These are phyloP conservation scores for Cicer cuneatum DNA, from an alignment of 306 rosid species.

Conservation along the genomic window DNA sequence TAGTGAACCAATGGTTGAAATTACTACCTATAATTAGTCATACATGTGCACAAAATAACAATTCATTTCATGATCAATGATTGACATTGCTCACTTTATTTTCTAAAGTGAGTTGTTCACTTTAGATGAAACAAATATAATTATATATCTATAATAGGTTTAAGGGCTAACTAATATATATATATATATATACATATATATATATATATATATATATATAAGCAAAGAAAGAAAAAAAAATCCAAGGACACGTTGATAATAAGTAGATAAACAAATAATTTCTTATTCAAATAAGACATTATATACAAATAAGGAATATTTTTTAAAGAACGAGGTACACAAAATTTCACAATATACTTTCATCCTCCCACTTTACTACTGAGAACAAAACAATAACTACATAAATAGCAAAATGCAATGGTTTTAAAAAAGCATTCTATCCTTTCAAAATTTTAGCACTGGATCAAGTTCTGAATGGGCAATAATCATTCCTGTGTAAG, in stretches of 20 bases:
- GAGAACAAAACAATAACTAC: conserved; percentile 5
- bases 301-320: conserved; percentile 19
- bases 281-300: conserved; percentile 9
- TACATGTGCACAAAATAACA: too few species aligned
- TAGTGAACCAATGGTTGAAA: too few species aligned
- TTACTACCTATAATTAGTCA: too few species aligned
- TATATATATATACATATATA: too few species aligned
- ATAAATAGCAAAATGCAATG: conserved; percentile 11
- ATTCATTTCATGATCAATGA: too few species aligned
- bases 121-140: too few species aligned
- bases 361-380: conserved; percentile 10
- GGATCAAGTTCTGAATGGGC: not conserved
- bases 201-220: too few species aligned
- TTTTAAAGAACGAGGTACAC: not conserved
- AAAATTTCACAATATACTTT: not conserved
- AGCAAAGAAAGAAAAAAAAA: too few species aligned
- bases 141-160: too few species aligned
- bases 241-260: not conserved
- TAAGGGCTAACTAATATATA: too few species aligned
- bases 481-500: conserved; percentile 51
- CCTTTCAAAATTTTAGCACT: conserved; percentile 28
- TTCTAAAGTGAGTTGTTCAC: too few species aligned
- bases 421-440: not conserved
- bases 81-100: too few species aligned
- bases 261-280: conserved; percentile 7